Conservation (phyloP, 805 yeast species). For the Candida sakaeoensis region DNA sequence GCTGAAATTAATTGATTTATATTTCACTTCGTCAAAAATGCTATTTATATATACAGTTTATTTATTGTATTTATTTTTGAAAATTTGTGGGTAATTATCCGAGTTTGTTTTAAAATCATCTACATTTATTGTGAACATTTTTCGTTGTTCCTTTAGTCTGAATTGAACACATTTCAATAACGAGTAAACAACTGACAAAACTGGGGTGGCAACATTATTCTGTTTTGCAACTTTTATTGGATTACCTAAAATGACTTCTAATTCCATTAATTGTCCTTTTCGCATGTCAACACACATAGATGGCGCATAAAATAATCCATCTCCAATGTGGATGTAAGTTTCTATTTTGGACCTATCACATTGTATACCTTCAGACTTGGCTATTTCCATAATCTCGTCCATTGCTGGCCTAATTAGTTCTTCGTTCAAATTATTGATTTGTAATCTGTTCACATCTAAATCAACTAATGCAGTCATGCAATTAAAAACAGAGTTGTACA, state of each 20-base stretch:
- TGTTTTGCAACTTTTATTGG: slow-evolving; percentile 36
- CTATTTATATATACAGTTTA: too few species aligned
- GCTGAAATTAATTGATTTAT: slow-evolving; percentile 24
- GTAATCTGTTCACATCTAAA: slow-evolving; percentile 34
- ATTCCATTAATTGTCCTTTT: slow-evolving; percentile 35
- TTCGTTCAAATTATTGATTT: slow-evolving; percentile 30
- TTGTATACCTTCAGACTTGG: slow-evolving; percentile 62
- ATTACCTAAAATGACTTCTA: slow-evolving; percentile 39
- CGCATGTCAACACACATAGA: slow-evolving; percentile 39
- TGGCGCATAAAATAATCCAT: slow-evolving; percentile 39
- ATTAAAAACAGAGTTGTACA: slow-evolving; percentile 35
- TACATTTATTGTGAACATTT: slow-evolving; percentile 19
- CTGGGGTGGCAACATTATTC: slow-evolving; percentile 50
- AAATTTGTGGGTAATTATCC: slow-evolving; percentile 10
- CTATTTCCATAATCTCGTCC: slow-evolving; percentile 62
- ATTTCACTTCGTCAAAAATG: too few species aligned
- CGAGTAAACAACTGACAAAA: slow-evolving; percentile 52
- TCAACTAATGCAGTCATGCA: slow-evolving; percentile 31
- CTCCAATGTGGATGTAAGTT: slow-evolving; percentile 47
- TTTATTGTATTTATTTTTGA: slow-evolving; percentile 8
- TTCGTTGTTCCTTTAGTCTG: slow-evolving; percentile 54
- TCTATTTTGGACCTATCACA: slow-evolving; percentile 45
- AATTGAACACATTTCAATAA: slow-evolving; percentile 61
- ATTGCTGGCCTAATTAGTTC: slow-evolving; percentile 51
- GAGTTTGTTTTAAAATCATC: slow-evolving; percentile 12